Conservation (phyloP, 345 rosid species). For the Lumnitzera racemosa region DNA sequence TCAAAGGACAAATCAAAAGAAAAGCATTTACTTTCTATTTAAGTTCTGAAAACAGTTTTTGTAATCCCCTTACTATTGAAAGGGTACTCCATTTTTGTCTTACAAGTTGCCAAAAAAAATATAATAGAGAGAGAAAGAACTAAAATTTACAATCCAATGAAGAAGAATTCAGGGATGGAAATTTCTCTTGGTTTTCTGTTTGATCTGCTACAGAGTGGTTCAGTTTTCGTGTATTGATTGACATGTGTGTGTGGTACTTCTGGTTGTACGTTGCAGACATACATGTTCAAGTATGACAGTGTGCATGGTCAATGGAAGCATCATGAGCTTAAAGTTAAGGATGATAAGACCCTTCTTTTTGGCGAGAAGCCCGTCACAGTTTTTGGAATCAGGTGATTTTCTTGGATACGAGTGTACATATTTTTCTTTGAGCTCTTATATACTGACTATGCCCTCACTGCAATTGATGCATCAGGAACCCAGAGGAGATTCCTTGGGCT, state of each 20-base stretch:
- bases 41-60: too few species aligned
- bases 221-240: background rate
- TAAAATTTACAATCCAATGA: too few species aligned
- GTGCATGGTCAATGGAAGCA: slow-evolving; percentile 84
- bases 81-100: too few species aligned
- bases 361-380: slow-evolving; percentile 69
- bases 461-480: slow-evolving; percentile 42
- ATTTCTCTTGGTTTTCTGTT: too few species aligned
- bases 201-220: too few species aligned
- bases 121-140: too few species aligned
- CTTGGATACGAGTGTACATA: background rate
- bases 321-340: slow-evolving; percentile 61
- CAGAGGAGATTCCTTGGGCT: slow-evolving; percentile 87
- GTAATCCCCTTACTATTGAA: too few species aligned
- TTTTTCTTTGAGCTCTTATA: background rate
- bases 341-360: slow-evolving; percentile 69
- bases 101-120: too few species aligned
- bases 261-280: slow-evolving; percentile 37
- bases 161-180: too few species aligned
- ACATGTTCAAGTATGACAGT: slow-evolving; percentile 85
- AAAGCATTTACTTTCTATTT: too few species aligned
- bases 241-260: background rate
- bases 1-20: too few species aligned
- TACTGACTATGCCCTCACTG: background rate
- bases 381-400: slow-evolving; percentile 46